Evolutionary conservation across 2,329 filamentous ascomycete genomes (phyloP).

Genomic region (Venturia pyrina): DNA sequence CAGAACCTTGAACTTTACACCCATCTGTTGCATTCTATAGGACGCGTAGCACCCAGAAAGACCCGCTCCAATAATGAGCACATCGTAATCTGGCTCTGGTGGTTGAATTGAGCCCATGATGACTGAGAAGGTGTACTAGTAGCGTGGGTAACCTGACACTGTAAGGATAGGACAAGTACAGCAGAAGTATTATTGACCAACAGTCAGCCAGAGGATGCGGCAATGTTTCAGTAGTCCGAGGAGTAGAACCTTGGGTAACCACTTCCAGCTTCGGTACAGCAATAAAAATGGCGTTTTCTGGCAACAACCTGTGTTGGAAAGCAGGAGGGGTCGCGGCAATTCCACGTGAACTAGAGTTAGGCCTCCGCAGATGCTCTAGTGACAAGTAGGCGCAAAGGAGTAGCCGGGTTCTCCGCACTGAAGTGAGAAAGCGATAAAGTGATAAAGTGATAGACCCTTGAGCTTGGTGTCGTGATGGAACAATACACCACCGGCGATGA

Average conservation of each 20-base stretch:
- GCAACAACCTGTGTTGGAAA: no score
- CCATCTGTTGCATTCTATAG: conserved; percentile 32
- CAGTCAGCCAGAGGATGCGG: neutral
- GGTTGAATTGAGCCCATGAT: neutral
- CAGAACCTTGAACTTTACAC: conserved; percentile 27
- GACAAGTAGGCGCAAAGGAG: no score
- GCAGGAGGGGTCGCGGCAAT: no score
- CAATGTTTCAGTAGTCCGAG: neutral
- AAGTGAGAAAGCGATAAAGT: no score
- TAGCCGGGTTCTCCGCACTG: no score
- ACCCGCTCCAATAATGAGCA: conserved; percentile 31
- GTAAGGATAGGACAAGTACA: neutral
- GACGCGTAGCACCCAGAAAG: conserved; percentile 33
- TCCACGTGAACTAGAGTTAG: no score
- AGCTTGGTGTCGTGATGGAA: no score
- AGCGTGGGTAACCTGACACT: neutral
- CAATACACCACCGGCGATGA: no score
- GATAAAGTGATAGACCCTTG: no score
- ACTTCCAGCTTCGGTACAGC: neutral
- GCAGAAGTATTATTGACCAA: neutral
- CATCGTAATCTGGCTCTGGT: conserved; percentile 22
- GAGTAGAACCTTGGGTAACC: neutral
- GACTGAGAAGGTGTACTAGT: neutral
- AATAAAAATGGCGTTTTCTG: no score
- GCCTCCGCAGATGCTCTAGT: no score